Conservation (phyloP, 768 basidiomycete genomes). For the Lactifluus rugatus region DNA sequence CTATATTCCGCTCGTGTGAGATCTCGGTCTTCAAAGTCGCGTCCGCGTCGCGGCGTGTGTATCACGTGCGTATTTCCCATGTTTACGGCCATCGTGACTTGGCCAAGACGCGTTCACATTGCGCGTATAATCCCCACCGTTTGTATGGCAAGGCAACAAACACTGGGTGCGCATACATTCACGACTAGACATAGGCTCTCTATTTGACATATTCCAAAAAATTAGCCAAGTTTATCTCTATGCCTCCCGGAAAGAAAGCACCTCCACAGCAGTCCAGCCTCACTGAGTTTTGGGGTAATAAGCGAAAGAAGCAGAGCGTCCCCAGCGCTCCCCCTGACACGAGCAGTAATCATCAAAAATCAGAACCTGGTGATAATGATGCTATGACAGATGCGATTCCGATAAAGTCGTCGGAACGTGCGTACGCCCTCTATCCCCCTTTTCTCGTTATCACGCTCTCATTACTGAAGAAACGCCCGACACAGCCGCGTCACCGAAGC, state of each 20-base stretch:
- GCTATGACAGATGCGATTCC: neutral
- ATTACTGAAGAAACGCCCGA: neutral
- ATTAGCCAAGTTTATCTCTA: conserved; percentile 65
- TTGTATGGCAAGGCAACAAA: conserved; percentile 64
- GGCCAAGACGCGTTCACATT: conserved; percentile 9
- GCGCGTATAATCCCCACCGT: neutral
- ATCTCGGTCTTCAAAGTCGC: neutral
- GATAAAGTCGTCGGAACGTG: conserved; percentile 3
- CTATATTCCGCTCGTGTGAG: neutral
- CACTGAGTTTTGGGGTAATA: conserved; percentile 60
- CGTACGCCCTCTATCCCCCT: neutral
- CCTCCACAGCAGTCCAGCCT: conserved; percentile 75
- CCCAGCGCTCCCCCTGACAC: conserved; percentile 18
- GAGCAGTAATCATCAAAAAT: conserved; percentile 10
- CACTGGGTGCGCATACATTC: conserved; percentile 39
- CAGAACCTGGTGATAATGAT: neutral
- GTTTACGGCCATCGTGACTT: conserved; percentile 9
- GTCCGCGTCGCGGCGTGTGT: neutral
- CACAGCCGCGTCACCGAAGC: conserved; percentile 5
- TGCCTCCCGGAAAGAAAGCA: conserved; percentile 59
- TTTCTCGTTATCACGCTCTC: neutral
- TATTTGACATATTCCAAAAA: neutral
- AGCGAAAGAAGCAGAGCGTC: conserved; percentile 28
- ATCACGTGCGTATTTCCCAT: conserved; percentile 12
- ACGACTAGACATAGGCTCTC: neutral